These are phyloP conservation scores for Podospora pseudoanserina DNA, from an alignment of 495 filamentous ascomycete genomes.

Conservation along the genomic window DNA sequence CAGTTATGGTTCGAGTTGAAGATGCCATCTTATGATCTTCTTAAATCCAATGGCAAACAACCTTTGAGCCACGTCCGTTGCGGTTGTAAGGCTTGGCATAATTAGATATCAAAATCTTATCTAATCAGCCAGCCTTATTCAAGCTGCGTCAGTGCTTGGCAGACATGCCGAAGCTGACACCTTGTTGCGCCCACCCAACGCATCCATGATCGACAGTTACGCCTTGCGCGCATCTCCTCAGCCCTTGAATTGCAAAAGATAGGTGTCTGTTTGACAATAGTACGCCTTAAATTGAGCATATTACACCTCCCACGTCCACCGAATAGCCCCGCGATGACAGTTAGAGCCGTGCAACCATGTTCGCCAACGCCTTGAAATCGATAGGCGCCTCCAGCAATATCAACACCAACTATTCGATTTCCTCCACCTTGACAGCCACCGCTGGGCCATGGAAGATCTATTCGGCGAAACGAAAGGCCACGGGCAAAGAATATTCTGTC, in stretches of 20 bases:
- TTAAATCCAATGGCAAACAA: too few relatives aligned
- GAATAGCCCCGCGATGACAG: not conserved
- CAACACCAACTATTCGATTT: slow-evolving; percentile 78
- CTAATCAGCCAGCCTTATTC: not conserved
- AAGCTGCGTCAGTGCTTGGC: not conserved
- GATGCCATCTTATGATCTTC: too few relatives aligned
- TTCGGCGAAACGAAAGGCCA: slow-evolving; percentile 93
- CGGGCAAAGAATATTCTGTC: slow-evolving; percentile 79
- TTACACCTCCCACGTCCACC: not conserved
- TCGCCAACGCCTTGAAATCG: slow-evolving; percentile 85
- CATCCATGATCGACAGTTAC: not conserved
- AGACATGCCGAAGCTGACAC: not conserved
- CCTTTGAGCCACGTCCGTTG: too few relatives aligned
- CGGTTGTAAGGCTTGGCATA: not conserved
- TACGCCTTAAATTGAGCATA: too few relatives aligned
- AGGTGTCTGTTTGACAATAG: not conserved
- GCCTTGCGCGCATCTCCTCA: not conserved
- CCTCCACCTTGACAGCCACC: slow-evolving; percentile 61
- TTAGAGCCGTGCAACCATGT: slow-evolving; percentile 57
- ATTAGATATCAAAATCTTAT: not conserved
- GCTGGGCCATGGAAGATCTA: slow-evolving; percentile 96
- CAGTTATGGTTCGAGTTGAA: too few relatives aligned
- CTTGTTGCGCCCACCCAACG: not conserved
- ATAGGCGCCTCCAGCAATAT: slow-evolving; percentile 78
- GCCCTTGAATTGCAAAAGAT: not conserved